Conservation (phyloP, 2,329 filamentous ascomycete species). For the Fusarium armeniacum region DNA sequence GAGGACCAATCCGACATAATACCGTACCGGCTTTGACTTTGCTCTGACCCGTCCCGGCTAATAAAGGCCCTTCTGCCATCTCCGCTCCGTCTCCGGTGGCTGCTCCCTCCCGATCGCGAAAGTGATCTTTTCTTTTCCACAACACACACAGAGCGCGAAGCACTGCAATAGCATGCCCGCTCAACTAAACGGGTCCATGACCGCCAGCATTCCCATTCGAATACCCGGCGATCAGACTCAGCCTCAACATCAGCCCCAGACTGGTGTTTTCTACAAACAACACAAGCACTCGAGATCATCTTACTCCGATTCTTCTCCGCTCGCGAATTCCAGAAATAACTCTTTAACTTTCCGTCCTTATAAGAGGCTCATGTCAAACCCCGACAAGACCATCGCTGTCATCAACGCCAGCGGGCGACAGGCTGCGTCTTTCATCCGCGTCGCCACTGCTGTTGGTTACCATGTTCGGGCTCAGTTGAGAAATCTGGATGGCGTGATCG, state of each 20-base stretch:
- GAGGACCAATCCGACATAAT: constrained; percentile 48
- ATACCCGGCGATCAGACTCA: constrained; percentile 54
- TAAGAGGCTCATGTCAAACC: constrained; percentile 70
- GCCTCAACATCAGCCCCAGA: constrained; percentile 37
- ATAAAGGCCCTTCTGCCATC: constrained; percentile 42
- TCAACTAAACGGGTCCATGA: constrained; percentile 57
- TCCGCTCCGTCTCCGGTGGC: constrained; percentile 42
- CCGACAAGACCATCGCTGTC: constrained; percentile 87
- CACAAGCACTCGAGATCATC: constrained; percentile 74
- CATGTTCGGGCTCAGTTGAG: constrained; percentile 92
- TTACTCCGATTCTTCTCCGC: constrained; percentile 71
- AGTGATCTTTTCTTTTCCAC: constrained; percentile 40
- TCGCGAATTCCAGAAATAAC: constrained; percentile 69
- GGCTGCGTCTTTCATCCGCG: constrained; percentile 93
- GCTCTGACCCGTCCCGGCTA: constrained; percentile 38
- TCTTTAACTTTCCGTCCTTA: constrained; percentile 72
- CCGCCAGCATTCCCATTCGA: constrained; percentile 57
- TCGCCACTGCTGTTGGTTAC: constrained; percentile 94
- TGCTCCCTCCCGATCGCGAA: constrained; percentile 36
- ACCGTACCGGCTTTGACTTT: constrained; percentile 36
- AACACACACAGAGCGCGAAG: constrained; percentile 41
- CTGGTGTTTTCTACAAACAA: constrained; percentile 57
- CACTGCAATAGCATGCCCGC: constrained; percentile 56
- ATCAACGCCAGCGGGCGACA: constrained; percentile 97
- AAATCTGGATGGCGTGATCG: constrained; percentile 88